A percentile compares a stretch with the other conserved stretches of the same genome.
These are phyloP conservation scores for Mrakia gelida DNA, from an alignment of 768 basidiomycete genomes.

Conservation along the genomic window DNA sequence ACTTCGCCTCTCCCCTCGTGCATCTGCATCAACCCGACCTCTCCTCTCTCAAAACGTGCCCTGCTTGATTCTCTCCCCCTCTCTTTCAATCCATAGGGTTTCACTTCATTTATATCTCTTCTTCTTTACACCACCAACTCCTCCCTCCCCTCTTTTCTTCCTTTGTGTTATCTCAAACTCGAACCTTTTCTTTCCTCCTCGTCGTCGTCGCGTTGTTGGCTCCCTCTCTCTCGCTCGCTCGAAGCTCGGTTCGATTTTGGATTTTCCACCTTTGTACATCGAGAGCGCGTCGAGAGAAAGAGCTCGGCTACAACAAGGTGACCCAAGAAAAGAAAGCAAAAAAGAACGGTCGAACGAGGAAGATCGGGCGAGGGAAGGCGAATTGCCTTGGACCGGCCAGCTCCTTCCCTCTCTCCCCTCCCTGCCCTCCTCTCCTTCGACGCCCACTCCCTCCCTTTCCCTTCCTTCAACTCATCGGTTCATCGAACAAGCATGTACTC, in stretches of 20 bases:
- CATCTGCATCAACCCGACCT: slow-evolving; percentile 1
- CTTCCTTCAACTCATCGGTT: background rate
- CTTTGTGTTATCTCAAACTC: background rate
- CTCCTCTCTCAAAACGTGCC: slow-evolving; percentile 5
- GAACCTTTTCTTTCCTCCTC: background rate
- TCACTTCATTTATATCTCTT: background rate
- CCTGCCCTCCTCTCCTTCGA: background rate
- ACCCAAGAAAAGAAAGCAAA: background rate
- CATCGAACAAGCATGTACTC: background rate
- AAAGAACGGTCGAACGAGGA: too few species aligned
- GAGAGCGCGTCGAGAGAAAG: too few species aligned
- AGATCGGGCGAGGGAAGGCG: too few species aligned
- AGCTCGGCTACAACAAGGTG: too few species aligned
- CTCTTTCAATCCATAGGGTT: background rate
- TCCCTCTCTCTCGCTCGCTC: background rate
- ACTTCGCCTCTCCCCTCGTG: background rate
- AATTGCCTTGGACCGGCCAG: background rate
- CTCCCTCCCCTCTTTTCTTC: too few species aligned
- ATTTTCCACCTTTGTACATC: background rate
- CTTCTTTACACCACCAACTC: background rate
- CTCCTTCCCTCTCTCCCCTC: background rate
- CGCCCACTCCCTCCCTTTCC: background rate
- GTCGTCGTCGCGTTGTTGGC: background rate
- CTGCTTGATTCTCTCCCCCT: slow-evolving; percentile 3
- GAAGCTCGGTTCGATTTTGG: background rate